A percentile compares a stretch with the other conserved stretches of the same genome.
Evolutionary conservation across 805 yeast genomes (phyloP).

Genomic region (Yamadazyma ubonensis): DNA sequence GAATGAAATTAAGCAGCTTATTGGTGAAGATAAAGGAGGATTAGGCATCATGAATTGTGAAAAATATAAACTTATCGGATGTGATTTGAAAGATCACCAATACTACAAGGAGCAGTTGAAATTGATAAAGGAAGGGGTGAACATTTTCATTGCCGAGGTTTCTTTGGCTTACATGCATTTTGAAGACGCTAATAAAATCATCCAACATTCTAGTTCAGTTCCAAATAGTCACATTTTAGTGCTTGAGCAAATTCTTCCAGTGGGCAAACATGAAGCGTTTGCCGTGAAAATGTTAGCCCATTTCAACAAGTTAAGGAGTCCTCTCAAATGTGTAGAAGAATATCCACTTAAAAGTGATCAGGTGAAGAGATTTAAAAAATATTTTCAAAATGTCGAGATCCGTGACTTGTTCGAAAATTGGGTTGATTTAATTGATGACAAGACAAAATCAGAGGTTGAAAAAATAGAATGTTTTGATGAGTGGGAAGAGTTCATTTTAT

Average conservation of each 20-base stretch:
- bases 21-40: slow-evolving; percentile 32
- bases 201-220: slow-evolving; percentile 46
- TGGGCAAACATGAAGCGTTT: slow-evolving; percentile 62
- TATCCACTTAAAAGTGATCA: slow-evolving; percentile 58
- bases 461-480: slow-evolving; percentile 73
- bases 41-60: slow-evolving; percentile 28
- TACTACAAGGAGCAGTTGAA: slow-evolving; percentile 35
- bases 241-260: slow-evolving; percentile 71
- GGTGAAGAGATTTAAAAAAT: slow-evolving; percentile 46
- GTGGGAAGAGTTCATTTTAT: slow-evolving; percentile 75
- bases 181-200: slow-evolving; percentile 60
- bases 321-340: slow-evolving; percentile 59
- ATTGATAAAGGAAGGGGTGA: slow-evolving; percentile 22
- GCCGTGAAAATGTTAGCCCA: slow-evolving; percentile 74
- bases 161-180: slow-evolving; percentile 79
- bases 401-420: slow-evolving; percentile 60
- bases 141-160: slow-evolving; percentile 76
- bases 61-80: slow-evolving; percentile 59
- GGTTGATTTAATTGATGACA: slow-evolving; percentile 41
- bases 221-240: slow-evolving; percentile 57
- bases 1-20: slow-evolving; percentile 44
- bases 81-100: slow-evolving; percentile 55
- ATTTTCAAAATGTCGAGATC: slow-evolving; percentile 50
- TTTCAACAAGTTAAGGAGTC: slow-evolving; percentile 63
- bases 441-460: slow-evolving; percentile 41